Conservation (phyloP, 768 basidiomycete genomes). For the Termitomyces sp. region DNA sequence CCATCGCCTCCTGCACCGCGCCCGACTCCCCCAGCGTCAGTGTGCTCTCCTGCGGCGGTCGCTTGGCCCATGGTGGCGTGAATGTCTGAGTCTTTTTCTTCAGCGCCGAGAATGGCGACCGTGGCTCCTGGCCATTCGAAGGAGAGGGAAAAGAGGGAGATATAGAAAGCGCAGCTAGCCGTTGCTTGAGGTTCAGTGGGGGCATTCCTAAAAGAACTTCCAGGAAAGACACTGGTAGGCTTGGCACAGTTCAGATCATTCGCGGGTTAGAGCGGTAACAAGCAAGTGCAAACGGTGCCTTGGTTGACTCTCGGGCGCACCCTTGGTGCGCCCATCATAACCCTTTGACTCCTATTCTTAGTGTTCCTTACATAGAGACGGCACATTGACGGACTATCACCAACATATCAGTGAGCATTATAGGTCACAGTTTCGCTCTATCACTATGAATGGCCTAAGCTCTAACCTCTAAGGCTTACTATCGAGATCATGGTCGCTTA, state of each 20-base stretch:
- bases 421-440: not conserved
- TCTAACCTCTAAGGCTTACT: not conserved
- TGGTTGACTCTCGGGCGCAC: not conserved
- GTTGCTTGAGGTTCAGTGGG: constrained; percentile 54
- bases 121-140: constrained; percentile 22
- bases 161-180: constrained; percentile 57
- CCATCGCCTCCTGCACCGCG: constrained; percentile 61
- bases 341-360: too few species aligned
- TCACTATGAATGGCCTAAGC: not conserved
- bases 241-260: not conserved
- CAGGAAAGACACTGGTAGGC: not conserved
- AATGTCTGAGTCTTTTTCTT: constrained; percentile 34
- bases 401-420: not conserved
- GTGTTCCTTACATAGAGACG: too few species aligned
- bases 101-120: constrained; percentile 14
- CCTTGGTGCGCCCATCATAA: too few species aligned
- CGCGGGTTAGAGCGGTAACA: not conserved
- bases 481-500: too few species aligned
- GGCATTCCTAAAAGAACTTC: constrained; percentile 19
- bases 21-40: constrained; percentile 45
- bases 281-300: not conserved
- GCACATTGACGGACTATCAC: too few species aligned
- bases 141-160: constrained; percentile 42
- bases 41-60: constrained; percentile 20
- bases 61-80: constrained; percentile 48